Conservation (phyloP, 768 basidiomycete species). For the Xerocomus potaroensis region DNA sequence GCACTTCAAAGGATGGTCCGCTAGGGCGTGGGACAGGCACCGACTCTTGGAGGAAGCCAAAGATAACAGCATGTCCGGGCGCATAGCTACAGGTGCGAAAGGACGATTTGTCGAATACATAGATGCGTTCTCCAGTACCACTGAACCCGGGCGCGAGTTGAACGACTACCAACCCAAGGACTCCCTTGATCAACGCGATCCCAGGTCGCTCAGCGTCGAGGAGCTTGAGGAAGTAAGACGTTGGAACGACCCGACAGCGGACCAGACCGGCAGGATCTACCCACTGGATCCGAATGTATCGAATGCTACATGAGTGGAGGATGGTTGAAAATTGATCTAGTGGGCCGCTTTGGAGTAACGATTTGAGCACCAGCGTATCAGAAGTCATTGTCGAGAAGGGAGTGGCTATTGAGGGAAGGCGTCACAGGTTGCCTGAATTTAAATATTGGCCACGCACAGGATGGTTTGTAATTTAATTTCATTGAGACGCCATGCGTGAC, state of each 20-base stretch:
- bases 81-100: conserved; percentile 53
- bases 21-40: conserved; percentile 32
- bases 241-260: conserved; percentile 59
- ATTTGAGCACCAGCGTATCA: background rate
- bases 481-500: too few species aligned
- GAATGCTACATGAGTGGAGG: conserved; percentile 3
- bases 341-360: background rate
- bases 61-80: conserved; percentile 54
- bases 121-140: conserved; percentile 55
- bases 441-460: too few species aligned
- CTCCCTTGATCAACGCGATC: conserved; percentile 41
- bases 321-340: background rate
- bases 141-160: conserved; percentile 46
- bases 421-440: too few species aligned
- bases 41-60: conserved; percentile 70
- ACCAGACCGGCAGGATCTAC: conserved; percentile 57
- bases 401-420: too few species aligned
- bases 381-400: background rate
- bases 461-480: too few species aligned
- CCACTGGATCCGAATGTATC: conserved; percentile 62
- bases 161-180: conserved; percentile 50
- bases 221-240: conserved; percentile 43
- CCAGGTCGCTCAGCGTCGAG: conserved; percentile 51
- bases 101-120: conserved; percentile 52
- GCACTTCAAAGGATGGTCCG: conserved; percentile 36